Conservation (phyloP, 2,329 filamentous ascomycete species). For the Ilyonectria destructans region DNA sequence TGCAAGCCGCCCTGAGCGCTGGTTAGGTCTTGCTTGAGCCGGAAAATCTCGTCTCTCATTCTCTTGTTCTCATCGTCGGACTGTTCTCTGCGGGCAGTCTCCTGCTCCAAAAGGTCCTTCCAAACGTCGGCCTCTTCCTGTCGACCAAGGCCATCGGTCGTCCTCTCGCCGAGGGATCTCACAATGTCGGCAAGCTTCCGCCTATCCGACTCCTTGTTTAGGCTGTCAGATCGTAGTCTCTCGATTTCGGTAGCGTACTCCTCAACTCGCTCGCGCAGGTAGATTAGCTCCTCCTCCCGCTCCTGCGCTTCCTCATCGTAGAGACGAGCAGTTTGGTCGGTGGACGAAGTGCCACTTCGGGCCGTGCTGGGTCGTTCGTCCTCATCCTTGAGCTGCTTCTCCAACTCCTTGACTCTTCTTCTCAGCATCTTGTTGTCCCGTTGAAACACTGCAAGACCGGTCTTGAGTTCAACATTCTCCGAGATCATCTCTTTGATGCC, state of each 20-base stretch:
- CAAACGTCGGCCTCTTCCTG: slow-evolving; percentile 86
- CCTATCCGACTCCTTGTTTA: slow-evolving; percentile 88
- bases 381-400: slow-evolving; percentile 82
- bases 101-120: slow-evolving; percentile 94
- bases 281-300: slow-evolving; percentile 88
- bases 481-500: slow-evolving; percentile 98
- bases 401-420: slow-evolving; percentile 86
- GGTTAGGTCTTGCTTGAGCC: slow-evolving; percentile 75
- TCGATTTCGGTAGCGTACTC: slow-evolving; percentile 89
- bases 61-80: slow-evolving; percentile 90
- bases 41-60: slow-evolving; percentile 87
- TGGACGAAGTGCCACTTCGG: slow-evolving; percentile 69
- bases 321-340: slow-evolving; percentile 70
- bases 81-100: slow-evolving; percentile 90
- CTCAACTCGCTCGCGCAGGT: slow-evolving; percentile 88
- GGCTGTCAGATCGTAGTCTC: slow-evolving; percentile 82
- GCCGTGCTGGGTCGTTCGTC: slow-evolving; percentile 75
- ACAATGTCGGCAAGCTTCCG: slow-evolving; percentile 88
- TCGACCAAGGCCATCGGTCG: slow-evolving; percentile 65
- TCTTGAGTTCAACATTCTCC: slow-evolving; percentile 96
- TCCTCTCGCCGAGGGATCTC: slow-evolving; percentile 66
- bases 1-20: slow-evolving; percentile 59
- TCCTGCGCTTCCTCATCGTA: slow-evolving; percentile 76
- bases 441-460: slow-evolving; percentile 88
- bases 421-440: slow-evolving; percentile 91